These are phyloP conservation scores for Spergularia bocconei DNA, from an alignment of 148 eudicot genomes.

Conservation along the genomic window DNA sequence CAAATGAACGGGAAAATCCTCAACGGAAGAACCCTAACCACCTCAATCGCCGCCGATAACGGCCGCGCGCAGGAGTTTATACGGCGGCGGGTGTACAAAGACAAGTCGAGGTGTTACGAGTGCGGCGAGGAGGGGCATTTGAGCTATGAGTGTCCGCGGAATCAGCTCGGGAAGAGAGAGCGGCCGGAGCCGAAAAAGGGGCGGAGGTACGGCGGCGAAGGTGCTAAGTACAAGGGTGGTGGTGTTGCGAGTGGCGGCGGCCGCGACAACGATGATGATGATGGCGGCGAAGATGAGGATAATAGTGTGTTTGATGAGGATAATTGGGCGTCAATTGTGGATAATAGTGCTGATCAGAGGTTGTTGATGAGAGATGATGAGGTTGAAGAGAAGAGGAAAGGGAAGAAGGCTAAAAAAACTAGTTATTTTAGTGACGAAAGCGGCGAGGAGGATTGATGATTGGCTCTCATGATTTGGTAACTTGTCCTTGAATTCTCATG, in stretches of 20 bases:
- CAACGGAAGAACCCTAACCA: constrained; percentile 63
- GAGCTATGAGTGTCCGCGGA: constrained; percentile 88
- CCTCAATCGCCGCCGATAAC: constrained; percentile 80
- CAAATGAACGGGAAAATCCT: constrained; percentile 64
- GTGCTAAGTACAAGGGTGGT: constrained; percentile 6
- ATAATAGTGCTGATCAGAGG: constrained; percentile 63
- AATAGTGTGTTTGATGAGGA: constrained; percentile 52
- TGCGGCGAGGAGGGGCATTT: constrained; percentile 91
- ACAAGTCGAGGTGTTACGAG: constrained; percentile 90
- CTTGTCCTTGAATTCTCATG: neutral
- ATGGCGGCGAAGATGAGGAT: constrained; percentile 35
- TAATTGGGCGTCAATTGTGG: constrained; percentile 93
- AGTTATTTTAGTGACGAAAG: constrained; percentile 92
- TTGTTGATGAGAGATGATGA: constrained; percentile 41
- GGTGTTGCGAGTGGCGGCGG: constrained; percentile 28
- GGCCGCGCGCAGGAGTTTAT: constrained; percentile 89
- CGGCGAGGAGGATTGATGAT: constrained; percentile 65
- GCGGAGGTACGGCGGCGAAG: constrained; percentile 13
- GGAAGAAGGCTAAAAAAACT: constrained; percentile 52
- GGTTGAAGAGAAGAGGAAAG: constrained; percentile 31
- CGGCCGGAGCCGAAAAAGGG: constrained; percentile 46
- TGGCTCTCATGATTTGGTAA: no score
- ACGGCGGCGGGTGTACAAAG: constrained; percentile 65
- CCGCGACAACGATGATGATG: constrained; percentile 21
- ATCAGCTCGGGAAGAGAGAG: constrained; percentile 71